Evolutionary conservation across 192 early-diverging fungal genomes (phyloP).

Genomic region (Backusella parvicylindrica): DNA sequence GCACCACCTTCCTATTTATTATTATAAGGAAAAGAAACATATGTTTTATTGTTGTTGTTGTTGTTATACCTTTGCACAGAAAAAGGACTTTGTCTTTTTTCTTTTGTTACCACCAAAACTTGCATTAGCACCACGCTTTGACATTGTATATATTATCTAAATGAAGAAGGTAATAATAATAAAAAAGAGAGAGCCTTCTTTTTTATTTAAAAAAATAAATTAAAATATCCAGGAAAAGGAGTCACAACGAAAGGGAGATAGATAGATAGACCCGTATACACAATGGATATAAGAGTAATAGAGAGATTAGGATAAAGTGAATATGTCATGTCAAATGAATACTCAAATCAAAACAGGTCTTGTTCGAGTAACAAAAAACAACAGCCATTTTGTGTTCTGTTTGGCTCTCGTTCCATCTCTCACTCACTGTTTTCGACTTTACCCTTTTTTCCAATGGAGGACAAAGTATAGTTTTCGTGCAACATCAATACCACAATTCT

Average conservation of each 20-base stretch:
- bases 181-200: neutral
- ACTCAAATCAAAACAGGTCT: neutral
- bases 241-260: neutral
- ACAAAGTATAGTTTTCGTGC: neutral
- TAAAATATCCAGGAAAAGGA: neutral
- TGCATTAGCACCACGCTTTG: slow-evolving; percentile 3
- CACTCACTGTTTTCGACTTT: too few relatives aligned
- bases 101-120: slow-evolving; percentile 17
- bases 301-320: too few relatives aligned
- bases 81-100: slow-evolving; percentile 21
- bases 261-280: too few relatives aligned
- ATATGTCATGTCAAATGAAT: too few relatives aligned
- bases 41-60: neutral
- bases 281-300: too few relatives aligned
- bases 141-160: too few relatives aligned
- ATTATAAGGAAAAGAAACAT: neutral
- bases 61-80: slow-evolving; percentile 17
- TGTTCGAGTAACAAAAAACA: neutral
- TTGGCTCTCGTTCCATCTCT: too few relatives aligned
- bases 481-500: neutral
- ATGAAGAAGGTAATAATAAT: too few relatives aligned
- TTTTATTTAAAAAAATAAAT: neutral
- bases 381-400: neutral
- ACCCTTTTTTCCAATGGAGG: neutral
- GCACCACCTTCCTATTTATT: neutral